Percentiles rank a stretch among this genome's conserved stretches.
Evolutionary conservation across 352 stramenopile genomes (phyloP).

Genomic region (Pythium plurisporium): DNA sequence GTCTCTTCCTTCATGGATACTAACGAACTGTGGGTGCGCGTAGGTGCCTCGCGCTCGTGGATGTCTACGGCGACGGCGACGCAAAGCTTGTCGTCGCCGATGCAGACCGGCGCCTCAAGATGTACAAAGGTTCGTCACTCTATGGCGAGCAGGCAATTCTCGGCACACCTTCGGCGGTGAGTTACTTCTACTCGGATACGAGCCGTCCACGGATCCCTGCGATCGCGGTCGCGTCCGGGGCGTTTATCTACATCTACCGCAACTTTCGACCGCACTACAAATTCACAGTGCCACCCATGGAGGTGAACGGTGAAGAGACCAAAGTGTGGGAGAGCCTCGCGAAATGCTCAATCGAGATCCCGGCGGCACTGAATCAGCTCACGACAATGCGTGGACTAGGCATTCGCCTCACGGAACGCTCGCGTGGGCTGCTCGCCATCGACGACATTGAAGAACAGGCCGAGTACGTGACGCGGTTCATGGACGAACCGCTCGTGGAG

Average conservation of each 20-base stretch:
- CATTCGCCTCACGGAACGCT: constrained; percentile 66
- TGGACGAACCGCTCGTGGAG: constrained; percentile 73
- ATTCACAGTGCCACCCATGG: constrained; percentile 79
- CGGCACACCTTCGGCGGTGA: constrained; percentile 64
- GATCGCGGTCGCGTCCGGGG: constrained; percentile 80
- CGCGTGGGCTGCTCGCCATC: constrained; percentile 65
- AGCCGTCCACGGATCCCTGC: constrained; percentile 68
- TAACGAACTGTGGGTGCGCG: background rate
- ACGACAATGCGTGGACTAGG: constrained; percentile 60
- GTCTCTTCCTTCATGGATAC: no score
- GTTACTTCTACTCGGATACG: constrained; percentile 80
- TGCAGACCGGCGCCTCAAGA: constrained; percentile 75
- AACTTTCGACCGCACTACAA: constrained; percentile 91
- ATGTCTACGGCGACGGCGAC: constrained; percentile 84
- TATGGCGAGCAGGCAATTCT: constrained; percentile 79
- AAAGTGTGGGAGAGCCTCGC: constrained; percentile 66
- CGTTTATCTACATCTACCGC: constrained; percentile 90
- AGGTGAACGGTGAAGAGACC: constrained; percentile 63
- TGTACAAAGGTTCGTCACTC: constrained; percentile 87
- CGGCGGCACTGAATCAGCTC: constrained; percentile 57
- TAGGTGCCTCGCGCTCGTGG: constrained; percentile 70
- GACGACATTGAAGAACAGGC: constrained; percentile 80
- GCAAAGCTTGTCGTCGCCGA: constrained; percentile 76
- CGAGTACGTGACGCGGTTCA: constrained; percentile 76
- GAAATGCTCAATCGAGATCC: constrained; percentile 72